A percentile compares a stretch with the other conserved stretches of the same genome.
Evolutionary conservation across 495 filamentous ascomycete genomes (phyloP).

Genomic region (Penicillium manginii): DNA sequence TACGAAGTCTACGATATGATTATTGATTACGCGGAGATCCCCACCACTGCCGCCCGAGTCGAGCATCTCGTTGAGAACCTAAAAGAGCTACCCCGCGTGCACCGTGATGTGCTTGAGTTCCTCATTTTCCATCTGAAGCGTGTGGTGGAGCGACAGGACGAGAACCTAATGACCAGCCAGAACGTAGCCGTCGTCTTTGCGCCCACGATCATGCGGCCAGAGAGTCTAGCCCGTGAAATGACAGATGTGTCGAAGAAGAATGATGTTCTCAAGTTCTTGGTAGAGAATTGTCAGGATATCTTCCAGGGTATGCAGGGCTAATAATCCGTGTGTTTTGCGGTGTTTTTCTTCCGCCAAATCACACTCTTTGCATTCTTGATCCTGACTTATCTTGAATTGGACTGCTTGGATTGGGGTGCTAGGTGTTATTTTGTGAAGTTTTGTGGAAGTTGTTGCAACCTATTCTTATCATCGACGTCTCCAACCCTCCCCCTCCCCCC

Average conservation of each 20-base stretch:
- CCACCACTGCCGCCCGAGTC: conserved; percentile 54
- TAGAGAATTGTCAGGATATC: conserved; percentile 81
- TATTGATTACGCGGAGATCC: conserved; percentile 66
- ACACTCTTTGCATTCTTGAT: too few species aligned
- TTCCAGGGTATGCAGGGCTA: conserved; percentile 59
- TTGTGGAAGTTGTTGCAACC: background rate
- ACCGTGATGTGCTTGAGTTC: conserved; percentile 89
- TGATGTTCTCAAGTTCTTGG: conserved; percentile 82
- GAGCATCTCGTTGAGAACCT: conserved; percentile 70
- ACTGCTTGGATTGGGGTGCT: too few species aligned
- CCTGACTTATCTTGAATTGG: too few species aligned
- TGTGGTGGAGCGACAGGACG: conserved; percentile 77
- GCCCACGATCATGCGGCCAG: conserved; percentile 92
- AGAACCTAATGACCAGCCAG: conserved; percentile 92
- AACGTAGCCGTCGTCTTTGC: conserved; percentile 98
- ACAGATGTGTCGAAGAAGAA: conserved; percentile 94
- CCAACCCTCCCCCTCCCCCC: conserved; percentile 16
- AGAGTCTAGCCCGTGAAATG: conserved; percentile 89
- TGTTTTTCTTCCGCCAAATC: background rate
- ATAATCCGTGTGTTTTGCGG: background rate
- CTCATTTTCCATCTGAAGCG: conserved; percentile 91
- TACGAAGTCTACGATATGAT: conserved; percentile 90
- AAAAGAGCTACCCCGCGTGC: conserved; percentile 74
- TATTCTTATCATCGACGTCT: conserved; percentile 2
- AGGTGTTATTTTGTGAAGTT: too few species aligned